Evolutionary conservation across 768 basidiomycete genomes (phyloP).

Genomic region (Cyclocybe cylindracea): DNA sequence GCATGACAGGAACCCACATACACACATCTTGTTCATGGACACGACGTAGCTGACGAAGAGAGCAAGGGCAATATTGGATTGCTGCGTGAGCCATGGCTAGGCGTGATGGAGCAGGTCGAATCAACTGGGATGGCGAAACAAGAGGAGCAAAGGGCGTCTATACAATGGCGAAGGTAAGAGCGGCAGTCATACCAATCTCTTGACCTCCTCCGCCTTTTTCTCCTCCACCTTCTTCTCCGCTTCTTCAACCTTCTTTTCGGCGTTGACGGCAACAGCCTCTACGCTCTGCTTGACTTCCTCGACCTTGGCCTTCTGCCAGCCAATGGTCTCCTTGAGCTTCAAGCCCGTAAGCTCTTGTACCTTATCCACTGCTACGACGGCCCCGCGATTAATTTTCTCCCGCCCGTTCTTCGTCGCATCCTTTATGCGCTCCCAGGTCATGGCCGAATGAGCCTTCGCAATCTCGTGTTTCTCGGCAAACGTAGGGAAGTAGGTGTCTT

Average conservation of each 20-base stretch:
- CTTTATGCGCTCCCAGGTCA: slow-evolving; percentile 59
- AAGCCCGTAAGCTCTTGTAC: slow-evolving; percentile 74
- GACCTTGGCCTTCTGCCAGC: slow-evolving; percentile 19
- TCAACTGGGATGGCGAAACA: background rate
- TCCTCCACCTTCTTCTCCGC: slow-evolving; percentile 23
- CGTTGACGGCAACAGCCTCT: slow-evolving; percentile 17
- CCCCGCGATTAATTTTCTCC: slow-evolving; percentile 43
- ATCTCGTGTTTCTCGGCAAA: slow-evolving; percentile 69
- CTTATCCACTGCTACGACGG: slow-evolving; percentile 47
- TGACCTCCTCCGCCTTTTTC: slow-evolving; percentile 15
- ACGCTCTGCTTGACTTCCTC: slow-evolving; percentile 5
- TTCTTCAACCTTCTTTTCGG: slow-evolving; percentile 25
- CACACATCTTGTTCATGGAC: no score
- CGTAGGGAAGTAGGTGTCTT: slow-evolving; percentile 68
- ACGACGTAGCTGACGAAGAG: no score
- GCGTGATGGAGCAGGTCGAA: background rate
- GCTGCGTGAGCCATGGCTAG: no score
- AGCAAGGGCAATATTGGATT: no score
- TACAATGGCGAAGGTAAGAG: background rate
- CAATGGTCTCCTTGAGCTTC: slow-evolving; percentile 56
- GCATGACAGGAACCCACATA: no score
- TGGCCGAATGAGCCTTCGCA: slow-evolving; percentile 58
- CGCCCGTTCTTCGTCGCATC: slow-evolving; percentile 51
- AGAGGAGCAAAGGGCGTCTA: background rate
- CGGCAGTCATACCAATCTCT: slow-evolving; percentile 16